phyloP scores from a whole-genome alignment of 2,329 filamentous ascomycete species.

The Fonsecaea erecta region DNA sequence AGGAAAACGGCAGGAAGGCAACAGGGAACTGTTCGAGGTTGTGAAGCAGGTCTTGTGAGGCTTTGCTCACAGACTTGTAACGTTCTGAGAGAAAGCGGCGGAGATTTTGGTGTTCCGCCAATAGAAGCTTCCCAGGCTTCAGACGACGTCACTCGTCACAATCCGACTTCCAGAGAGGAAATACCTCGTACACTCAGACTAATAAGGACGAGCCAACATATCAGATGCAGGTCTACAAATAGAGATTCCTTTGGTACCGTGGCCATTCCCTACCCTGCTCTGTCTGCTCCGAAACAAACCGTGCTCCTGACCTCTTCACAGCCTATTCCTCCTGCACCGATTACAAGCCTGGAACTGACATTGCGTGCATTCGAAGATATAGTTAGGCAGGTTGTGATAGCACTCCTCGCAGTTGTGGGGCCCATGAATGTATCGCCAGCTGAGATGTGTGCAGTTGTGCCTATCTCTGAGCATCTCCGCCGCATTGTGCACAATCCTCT shows the following conservation, averaged over 20 bases:
- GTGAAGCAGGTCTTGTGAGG: background rate
- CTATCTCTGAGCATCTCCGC: conserved; percentile 27
- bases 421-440: conserved; percentile 22
- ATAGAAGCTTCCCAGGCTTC: background rate
- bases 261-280: background rate
- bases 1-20: background rate
- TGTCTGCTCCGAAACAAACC: background rate
- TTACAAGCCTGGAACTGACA: conserved; percentile 28
- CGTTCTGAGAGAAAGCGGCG: background rate
- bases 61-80: background rate
- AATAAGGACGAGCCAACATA: background rate
- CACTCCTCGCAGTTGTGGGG: conserved; percentile 28
- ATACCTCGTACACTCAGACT: background rate
- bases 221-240: background rate
- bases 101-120: background rate
- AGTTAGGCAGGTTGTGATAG: conserved; percentile 24
- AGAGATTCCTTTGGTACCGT: no score
- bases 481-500: conserved; percentile 15
- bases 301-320: conserved; percentile 7
- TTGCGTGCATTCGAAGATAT: conserved; percentile 31
- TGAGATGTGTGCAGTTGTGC: conserved; percentile 31
- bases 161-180: background rate
- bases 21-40: background rate
- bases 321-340: conserved; percentile 26
- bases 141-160: background rate